Conservation (phyloP, 2,329 filamentous ascomycete species). For the Macrophomina tecta region DNA sequence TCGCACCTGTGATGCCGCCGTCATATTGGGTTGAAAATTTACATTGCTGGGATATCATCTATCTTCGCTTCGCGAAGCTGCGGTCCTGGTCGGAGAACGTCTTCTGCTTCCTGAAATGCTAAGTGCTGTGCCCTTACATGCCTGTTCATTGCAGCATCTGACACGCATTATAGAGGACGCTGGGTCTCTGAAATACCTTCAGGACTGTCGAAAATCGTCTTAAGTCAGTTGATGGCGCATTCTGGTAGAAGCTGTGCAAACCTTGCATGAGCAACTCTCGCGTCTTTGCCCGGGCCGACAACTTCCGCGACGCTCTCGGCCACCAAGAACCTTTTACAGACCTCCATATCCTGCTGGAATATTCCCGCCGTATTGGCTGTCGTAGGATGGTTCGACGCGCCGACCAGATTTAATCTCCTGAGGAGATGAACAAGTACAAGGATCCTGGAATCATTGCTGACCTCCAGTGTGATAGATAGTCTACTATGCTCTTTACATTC, state of each 20-base stretch:
- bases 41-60: too few relatives aligned
- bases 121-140: too few relatives aligned
- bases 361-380: not conserved
- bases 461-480: slow-evolving; percentile 63
- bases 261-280: slow-evolving; percentile 58
- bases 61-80: too few relatives aligned
- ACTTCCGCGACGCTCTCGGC: slow-evolving; percentile 53
- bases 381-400: not conserved
- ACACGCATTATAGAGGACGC: too few relatives aligned
- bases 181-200: slow-evolving; percentile 44
- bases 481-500: slow-evolving; percentile 57
- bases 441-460: slow-evolving; percentile 59
- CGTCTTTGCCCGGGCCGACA: slow-evolving; percentile 60
- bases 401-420: slow-evolving; percentile 39
- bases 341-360: slow-evolving; percentile 9
- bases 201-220: slow-evolving; percentile 61
- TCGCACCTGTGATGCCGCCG: too few relatives aligned
- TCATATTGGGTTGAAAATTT: too few relatives aligned
- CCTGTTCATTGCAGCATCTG: too few relatives aligned
- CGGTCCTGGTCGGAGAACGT: too few relatives aligned
- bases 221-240: slow-evolving; percentile 55
- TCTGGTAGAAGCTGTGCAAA: slow-evolving; percentile 62
- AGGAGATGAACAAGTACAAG: slow-evolving; percentile 50
- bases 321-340: slow-evolving; percentile 28
- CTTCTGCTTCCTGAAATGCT: too few relatives aligned